A percentile compares a stretch with the other conserved stretches of the same genome.
Conservation (phyloP, 345 rosid species). For the Erodium maritimum region DNA sequence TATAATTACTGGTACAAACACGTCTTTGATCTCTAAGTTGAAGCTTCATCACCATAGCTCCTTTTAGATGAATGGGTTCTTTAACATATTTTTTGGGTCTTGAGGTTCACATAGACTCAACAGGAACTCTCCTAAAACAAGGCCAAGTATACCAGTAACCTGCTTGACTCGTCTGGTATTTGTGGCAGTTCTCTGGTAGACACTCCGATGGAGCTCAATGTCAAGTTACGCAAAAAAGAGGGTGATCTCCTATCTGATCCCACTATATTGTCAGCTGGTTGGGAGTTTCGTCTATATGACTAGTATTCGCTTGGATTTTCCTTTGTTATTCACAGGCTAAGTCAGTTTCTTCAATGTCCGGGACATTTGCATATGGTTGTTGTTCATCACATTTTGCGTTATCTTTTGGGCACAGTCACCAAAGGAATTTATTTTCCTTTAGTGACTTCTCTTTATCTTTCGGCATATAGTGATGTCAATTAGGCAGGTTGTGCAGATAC, state of each 20-base stretch:
- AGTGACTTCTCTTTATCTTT: neutral
- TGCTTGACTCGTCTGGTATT: neutral
- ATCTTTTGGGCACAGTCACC: neutral
- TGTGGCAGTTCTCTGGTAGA: neutral
- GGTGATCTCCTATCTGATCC: slow-evolving; percentile 1
- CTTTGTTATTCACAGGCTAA: neutral
- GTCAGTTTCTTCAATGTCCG: neutral
- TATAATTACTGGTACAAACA: neutral
- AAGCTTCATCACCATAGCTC: neutral
- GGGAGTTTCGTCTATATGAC: neutral
- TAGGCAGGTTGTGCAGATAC: neutral
- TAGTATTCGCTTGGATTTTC: neutral
- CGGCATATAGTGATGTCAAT: neutral
- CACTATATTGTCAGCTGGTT: neutral
- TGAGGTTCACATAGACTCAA: neutral
- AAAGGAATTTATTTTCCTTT: neutral
- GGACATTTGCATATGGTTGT: slow-evolving; percentile 1
- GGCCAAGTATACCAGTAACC: neutral
- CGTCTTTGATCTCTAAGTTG: neutral
- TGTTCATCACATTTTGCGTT: neutral
- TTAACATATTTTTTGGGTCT: neutral
- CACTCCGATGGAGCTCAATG: slow-evolving; percentile 4
- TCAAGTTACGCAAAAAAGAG: slow-evolving; percentile 2
- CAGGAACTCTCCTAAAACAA: neutral
- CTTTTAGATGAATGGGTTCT: slow-evolving; percentile 5